Base-by-base conservation (phyloP, 2,329 filamentous ascomycete genomes). In the Phaeosphaeria sp. region DNA sequence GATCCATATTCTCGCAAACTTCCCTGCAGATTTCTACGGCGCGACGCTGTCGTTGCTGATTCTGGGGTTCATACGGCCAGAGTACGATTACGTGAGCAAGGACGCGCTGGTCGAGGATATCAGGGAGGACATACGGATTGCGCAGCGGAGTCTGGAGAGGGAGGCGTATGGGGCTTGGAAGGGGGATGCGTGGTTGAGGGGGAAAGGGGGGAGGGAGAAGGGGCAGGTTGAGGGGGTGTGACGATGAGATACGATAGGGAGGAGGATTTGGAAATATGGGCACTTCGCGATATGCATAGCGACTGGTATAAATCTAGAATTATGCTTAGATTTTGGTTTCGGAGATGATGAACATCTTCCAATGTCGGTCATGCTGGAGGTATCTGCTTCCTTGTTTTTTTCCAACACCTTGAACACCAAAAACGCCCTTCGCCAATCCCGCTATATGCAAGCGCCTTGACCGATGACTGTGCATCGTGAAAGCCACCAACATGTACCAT, bases 61-160 rank as follows among this genome's bases (percentile, higher is more conserved):
- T 49, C 77, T 94, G 60, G 95, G 93, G 27, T 98, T 92, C 77
- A 93, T 99, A 61, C 86, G 95, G 52, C 89, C 92, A 8, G 95
- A 98, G 79, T 89, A 86, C 74, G 92, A 98, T 80, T 99, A 99
- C 79, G 87, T 89, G 59, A 89, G 86, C 61, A 83, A 92, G 67
- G 93, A 97, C 62, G 90, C 89, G 33, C 82, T 98, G 73, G 87
- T 98, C 45, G 86, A 89, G 68, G 95, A 99, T 80, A 99, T 99
- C 74, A 86, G 86, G 73, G 86, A 89, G 66, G 95, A 98, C 81
- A 96, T 95, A 71, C 86, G 91, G 68, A 93, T 98, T 54, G 90
- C 93, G 44, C 83, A 84, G 66, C 80, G 83, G 69, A 95, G 92
- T 79, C 79, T 99, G 71, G 84, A 79, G 51, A 82, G 95, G 62